These are phyloP conservation scores for Lactifluus hygrophoroides DNA, from an alignment of 768 basidiomycete genomes.

Conservation along the genomic window DNA sequence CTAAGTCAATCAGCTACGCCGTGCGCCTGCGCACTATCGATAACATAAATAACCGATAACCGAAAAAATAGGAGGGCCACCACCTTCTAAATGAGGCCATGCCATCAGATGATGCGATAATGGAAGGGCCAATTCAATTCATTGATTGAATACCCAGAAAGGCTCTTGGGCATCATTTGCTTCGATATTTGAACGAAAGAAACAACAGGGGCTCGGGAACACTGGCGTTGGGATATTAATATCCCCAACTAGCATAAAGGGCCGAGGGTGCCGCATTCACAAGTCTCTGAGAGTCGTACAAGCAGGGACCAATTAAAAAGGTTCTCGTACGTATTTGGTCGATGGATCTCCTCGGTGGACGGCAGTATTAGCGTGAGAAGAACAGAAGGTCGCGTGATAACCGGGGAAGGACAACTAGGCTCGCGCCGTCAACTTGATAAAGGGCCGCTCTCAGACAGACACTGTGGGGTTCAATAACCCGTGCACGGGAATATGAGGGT, in stretches of 20 bases:
- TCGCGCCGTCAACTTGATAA: neutral
- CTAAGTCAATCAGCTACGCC: neutral
- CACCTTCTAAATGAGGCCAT: neutral
- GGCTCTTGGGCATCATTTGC: neutral
- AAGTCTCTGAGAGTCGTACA: too few relatives aligned
- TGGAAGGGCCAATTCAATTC: neutral
- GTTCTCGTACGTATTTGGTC: slow-evolving; percentile 2
- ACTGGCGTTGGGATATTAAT: neutral
- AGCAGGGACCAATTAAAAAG: too few relatives aligned
- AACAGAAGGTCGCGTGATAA: slow-evolving; percentile 10
- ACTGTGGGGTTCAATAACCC: neutral
- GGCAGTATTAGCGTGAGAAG: slow-evolving; percentile 2
- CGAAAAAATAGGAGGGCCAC: neutral
- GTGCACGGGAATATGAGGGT: neutral
- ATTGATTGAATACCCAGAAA: neutral
- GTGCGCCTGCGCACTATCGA: too few relatives aligned
- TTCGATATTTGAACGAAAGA: neutral
- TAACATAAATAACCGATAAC: too few relatives aligned
- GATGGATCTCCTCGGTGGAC: slow-evolving; percentile 16
- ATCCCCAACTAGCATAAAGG: neutral
- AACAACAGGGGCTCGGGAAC: neutral
- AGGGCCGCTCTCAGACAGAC: neutral
- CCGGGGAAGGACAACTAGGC: neutral
- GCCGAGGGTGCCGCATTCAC: neutral
- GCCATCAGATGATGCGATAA: neutral